A percentile compares a stretch with the other conserved stretches of the same genome.
These are phyloP conservation scores for Cantharellus anzutake DNA, from an alignment of 768 basidiomycete genomes.

Conservation along the genomic window DNA sequence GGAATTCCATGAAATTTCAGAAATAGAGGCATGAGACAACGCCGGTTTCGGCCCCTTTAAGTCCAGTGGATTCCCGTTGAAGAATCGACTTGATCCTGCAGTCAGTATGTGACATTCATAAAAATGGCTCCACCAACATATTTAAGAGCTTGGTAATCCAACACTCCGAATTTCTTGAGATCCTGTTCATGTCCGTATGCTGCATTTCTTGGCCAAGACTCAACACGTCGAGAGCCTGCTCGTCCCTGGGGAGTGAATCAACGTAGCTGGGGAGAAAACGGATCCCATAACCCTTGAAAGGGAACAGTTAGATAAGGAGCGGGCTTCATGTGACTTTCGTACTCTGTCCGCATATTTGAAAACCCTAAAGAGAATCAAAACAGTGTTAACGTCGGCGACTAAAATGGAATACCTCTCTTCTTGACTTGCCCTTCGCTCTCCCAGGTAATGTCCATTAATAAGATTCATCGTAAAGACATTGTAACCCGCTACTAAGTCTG, in stretches of 20 bases:
- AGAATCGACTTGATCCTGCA: not conserved
- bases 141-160: not conserved
- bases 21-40: not conserved
- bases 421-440: not conserved
- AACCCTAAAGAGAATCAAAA: not conserved
- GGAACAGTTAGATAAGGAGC: not conserved
- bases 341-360: conserved; percentile 1
- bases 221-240: not conserved
- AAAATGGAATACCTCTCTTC: not conserved
- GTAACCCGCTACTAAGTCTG: not conserved
- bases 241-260: not conserved
- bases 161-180: not conserved
- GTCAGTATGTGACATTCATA: not conserved
- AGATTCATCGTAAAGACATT: not conserved
- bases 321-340: not conserved
- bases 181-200: not conserved
- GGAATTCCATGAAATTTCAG: not conserved
- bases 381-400: not conserved
- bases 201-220: not conserved
- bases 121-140: not conserved
- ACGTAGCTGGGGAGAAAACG: not conserved
- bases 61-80: not conserved
- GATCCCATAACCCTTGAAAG: not conserved
- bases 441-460: not conserved
- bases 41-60: not conserved